A percentile compares a stretch with the other conserved stretches of the same genome.
Conservation (phyloP, 2,329 filamentous ascomycete species). For the Cladophialophora yegresii region DNA sequence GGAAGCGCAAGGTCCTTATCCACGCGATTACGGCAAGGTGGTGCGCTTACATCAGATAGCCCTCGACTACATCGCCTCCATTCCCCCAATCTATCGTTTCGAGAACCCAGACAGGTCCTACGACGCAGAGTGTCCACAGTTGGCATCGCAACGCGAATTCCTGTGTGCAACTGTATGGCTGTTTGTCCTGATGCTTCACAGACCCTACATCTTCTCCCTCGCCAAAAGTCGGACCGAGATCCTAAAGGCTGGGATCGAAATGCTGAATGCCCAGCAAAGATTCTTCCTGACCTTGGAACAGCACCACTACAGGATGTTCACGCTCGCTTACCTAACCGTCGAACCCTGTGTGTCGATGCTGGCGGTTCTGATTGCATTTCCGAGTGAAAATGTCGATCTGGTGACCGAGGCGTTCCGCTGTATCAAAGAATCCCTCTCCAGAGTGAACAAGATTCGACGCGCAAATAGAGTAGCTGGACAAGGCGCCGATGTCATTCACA, state of each 20-base stretch:
- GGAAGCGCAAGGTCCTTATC: slow-evolving; percentile 19
- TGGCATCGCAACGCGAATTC: slow-evolving; percentile 17
- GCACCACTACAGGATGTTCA: slow-evolving; percentile 21
- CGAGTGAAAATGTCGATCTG: slow-evolving; percentile 10
- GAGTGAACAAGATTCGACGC: slow-evolving; percentile 15
- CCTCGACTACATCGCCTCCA: slow-evolving; percentile 13
- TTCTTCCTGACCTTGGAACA: slow-evolving; percentile 7
- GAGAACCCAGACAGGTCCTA: slow-evolving; percentile 16
- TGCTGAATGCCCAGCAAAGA: slow-evolving; percentile 17
- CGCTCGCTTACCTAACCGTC: slow-evolving; percentile 16
- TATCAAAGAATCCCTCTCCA: slow-evolving; percentile 13
- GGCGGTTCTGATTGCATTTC: slow-evolving; percentile 22
- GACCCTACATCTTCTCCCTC: slow-evolving; percentile 19
- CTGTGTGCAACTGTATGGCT: slow-evolving; percentile 19
- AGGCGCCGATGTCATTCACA: slow-evolving; percentile 23
- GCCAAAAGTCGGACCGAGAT: slow-evolving; percentile 15
- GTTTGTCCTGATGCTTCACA: slow-evolving; percentile 19
- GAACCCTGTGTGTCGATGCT: slow-evolving; percentile 20
- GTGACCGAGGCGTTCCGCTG: slow-evolving; percentile 16
- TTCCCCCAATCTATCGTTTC: slow-evolving; percentile 14
- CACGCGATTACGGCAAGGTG: slow-evolving; percentile 19
- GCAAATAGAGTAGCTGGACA: slow-evolving; percentile 20
- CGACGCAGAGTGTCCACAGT: slow-evolving; percentile 13
- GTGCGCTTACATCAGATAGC: slow-evolving; percentile 17
- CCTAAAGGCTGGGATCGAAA: slow-evolving; percentile 13